These are phyloP conservation scores for Monilinia aucupariae DNA, from an alignment of 2,329 filamentous ascomycete species.

Conservation along the genomic window DNA sequence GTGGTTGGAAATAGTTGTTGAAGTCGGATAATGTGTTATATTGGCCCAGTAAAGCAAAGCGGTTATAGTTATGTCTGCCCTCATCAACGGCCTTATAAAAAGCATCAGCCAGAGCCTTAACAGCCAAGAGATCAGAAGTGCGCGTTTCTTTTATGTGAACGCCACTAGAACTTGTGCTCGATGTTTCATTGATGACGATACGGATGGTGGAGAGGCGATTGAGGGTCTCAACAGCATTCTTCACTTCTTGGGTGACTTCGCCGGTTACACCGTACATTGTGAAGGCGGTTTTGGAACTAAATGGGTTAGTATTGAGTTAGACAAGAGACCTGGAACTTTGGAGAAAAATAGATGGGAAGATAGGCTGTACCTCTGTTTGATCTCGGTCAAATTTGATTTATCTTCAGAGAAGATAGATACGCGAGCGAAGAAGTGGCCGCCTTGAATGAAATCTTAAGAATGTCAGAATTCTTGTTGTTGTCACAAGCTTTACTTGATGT, in stretches of 20 bases:
- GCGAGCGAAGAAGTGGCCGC: neutral
- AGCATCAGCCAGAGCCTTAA: neutral
- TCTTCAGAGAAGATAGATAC: neutral
- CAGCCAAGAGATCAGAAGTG: neutral
- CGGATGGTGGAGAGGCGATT: neutral
- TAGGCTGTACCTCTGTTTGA: neutral
- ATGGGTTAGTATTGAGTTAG: neutral
- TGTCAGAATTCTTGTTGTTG: neutral
- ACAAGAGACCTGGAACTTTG: neutral
- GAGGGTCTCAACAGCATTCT: neutral
- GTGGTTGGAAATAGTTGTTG: neutral
- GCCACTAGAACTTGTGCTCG: neutral
- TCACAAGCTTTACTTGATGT: neutral
- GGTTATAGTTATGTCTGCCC: neutral
- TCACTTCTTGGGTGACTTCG: neutral
- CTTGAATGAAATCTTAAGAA: neutral
- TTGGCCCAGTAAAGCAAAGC: neutral
- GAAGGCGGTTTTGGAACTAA: neutral
- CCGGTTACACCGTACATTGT: neutral
- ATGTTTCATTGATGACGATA: neutral
- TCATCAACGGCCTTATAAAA: neutral
- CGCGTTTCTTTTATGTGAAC: neutral
- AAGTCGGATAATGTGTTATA: neutral
- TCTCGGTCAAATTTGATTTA: neutral
- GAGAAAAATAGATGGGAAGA: neutral